phyloP scores from a whole-genome alignment of 2,329 filamentous ascomycete species.

The Ophiostoma novo-ulmi region DNA sequence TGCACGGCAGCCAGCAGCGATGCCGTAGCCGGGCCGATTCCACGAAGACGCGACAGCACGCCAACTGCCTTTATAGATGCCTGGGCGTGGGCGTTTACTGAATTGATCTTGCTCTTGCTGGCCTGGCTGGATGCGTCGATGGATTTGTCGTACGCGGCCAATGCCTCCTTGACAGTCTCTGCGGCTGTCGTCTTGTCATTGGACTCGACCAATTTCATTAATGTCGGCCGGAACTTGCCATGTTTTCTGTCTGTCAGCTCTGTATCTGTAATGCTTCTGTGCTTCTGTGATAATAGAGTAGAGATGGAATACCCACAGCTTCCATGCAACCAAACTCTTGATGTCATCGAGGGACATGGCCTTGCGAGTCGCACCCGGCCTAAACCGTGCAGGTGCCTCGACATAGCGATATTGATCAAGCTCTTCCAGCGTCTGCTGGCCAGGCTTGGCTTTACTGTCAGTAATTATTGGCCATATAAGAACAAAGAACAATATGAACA shows the following conservation, averaged over 20 bases:
- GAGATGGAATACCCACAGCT: constrained; percentile 49
- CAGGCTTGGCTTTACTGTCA: constrained; percentile 41
- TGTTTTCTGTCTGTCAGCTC: constrained; percentile 39
- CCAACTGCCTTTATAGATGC: constrained; percentile 44
- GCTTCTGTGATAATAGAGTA: constrained; percentile 6
- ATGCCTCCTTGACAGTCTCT: constrained; percentile 48
- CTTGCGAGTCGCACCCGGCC: constrained; percentile 32
- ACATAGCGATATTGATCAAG: constrained; percentile 58
- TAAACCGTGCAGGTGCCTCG: constrained; percentile 47
- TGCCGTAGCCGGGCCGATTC: constrained; percentile 74
- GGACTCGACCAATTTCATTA: constrained; percentile 56
- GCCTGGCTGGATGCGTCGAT: constrained; percentile 24
- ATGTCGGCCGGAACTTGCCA: constrained; percentile 57
- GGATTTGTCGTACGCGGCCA: constrained; percentile 41
- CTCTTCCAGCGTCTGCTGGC: constrained; percentile 48
- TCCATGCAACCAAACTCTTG: constrained; percentile 62
- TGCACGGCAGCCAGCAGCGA: constrained; percentile 66
- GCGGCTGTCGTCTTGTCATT: constrained; percentile 51
- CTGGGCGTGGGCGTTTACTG: background rate
- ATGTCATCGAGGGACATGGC: constrained; percentile 54
- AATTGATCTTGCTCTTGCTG: constrained; percentile 33
- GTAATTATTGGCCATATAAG: constrained; percentile 26
- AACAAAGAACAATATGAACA: background rate
- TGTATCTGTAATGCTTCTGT: background rate
- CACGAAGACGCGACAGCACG: constrained; percentile 57